Evolutionary conservation across 805 yeast genomes (phyloP).

Genomic region (Sugiyamaella americana): DNA sequence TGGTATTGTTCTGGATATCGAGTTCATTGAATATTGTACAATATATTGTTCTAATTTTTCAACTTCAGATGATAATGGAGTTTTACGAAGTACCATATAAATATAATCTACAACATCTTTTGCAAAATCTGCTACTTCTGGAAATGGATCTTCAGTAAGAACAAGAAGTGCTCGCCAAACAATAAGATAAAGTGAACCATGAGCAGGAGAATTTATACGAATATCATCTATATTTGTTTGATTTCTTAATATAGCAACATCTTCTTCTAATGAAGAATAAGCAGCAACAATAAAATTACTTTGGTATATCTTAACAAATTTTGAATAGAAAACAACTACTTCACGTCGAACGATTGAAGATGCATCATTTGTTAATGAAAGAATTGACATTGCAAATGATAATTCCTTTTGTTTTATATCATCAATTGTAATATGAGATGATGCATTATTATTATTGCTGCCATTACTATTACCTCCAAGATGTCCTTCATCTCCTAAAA

Average conservation of each 20-base stretch:
- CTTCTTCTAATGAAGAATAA: constrained; percentile 76
- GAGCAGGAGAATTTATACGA: constrained; percentile 37
- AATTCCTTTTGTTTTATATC: constrained; percentile 38
- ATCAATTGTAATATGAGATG: constrained; percentile 37
- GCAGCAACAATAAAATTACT: constrained; percentile 82
- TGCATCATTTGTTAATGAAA: constrained; percentile 75
- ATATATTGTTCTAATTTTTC: constrained; percentile 32
- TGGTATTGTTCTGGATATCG: not conserved
- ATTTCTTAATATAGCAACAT: constrained; percentile 51
- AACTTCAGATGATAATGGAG: constrained; percentile 61
- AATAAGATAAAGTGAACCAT: constrained; percentile 79
- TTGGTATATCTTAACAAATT: constrained; percentile 61
- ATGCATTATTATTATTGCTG: not conserved
- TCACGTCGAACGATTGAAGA: constrained; percentile 86
- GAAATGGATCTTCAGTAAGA: constrained; percentile 80
- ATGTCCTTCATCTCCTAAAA: constrained; percentile 39
- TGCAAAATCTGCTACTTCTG: constrained; percentile 69
- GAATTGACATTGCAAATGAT: constrained; percentile 59
- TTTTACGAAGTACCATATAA: constrained; percentile 53
- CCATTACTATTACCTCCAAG: constrained; percentile 25
- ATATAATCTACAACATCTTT: constrained; percentile 70
- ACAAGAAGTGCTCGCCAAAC: constrained; percentile 82
- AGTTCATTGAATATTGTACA: constrained; percentile 1
- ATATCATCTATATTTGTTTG: constrained; percentile 58
- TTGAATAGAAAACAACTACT: constrained; percentile 67